Evolutionary conservation across 2,329 filamentous ascomycete species (phyloP).

Genomic region (Exophiala lecanii-corni): DNA sequence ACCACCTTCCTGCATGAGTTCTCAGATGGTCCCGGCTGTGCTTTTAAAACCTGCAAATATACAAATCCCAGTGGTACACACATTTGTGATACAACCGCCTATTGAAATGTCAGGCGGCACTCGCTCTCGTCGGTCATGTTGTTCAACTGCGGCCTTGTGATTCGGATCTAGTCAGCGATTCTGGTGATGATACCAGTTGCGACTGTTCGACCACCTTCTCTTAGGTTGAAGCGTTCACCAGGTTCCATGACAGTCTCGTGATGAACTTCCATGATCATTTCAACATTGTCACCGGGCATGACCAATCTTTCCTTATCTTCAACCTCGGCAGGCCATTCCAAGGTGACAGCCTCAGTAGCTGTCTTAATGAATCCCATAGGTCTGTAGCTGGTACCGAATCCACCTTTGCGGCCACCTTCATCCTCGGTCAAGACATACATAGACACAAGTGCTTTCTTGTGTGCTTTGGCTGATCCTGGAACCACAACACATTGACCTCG

Average conservation of each 20-base stretch:
- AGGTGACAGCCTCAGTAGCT: constrained; percentile 68
- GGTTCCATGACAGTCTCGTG: constrained; percentile 81
- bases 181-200: constrained; percentile 78
- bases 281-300: constrained; percentile 98
- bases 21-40: too few relatives aligned
- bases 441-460: constrained; percentile 88
- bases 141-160: too few relatives aligned
- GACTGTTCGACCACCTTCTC: constrained; percentile 89
- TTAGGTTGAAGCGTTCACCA: constrained; percentile 95
- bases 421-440: constrained; percentile 98
- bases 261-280: constrained; percentile 87
- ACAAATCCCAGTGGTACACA: constrained; percentile 7
- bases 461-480: constrained; percentile 78
- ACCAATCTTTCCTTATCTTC: constrained; percentile 75
- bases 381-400: constrained; percentile 93
- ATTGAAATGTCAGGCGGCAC: not conserved
- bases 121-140: not conserved
- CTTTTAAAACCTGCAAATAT: too few relatives aligned
- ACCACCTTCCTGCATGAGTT: too few relatives aligned
- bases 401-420: constrained; percentile 94
- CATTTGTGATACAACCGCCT: constrained; percentile 4
- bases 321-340: constrained; percentile 81
- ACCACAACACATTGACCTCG: constrained; percentile 92
- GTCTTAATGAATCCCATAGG: constrained; percentile 96
- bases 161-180: constrained; percentile 49